Base-by-base conservation (phyloP, 805 yeast genomes). In the Wickerhamiella hasegawae region DNA sequence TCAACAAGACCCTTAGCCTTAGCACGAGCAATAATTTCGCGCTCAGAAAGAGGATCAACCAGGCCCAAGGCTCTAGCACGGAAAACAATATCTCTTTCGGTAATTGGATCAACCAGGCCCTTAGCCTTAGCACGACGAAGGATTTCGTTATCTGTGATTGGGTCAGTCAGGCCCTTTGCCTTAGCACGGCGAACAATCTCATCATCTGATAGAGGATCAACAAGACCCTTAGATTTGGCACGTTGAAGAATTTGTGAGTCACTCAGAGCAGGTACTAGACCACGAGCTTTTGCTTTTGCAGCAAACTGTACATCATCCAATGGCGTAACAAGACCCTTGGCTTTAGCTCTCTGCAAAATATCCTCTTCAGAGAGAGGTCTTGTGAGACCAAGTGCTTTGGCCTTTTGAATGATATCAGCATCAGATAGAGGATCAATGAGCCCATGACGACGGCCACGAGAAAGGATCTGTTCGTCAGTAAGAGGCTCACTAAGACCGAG, bases 401-500 rank as follows among this genome's bases (percentile, higher is more conserved):
- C 59, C 24, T 45, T 45, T 15, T 37, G 20, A 4, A 27, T 19
- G 31, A 38, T 32, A 2, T 37, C 40, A 6, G 21, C 16, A 2
- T 42, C 36, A 3, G 30, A 2, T 4, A 25, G 33, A 4, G 44
- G 44, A 3, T 31, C 37, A 9, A 24, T 29, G 2, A 43, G 34
- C 1, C 48, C 48, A 12, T 34, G 31, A 3, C 22, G 19, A 4
- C 16, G 14, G 5, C 46, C 47, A 17, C 18, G 22, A 3, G 21
- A 4, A 5, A 10, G 11, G 25, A 38, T 19, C 17, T 34, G 21
- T 2, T 23, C 28, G 4, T 33, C 32, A 5, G 23, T 25, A 11
- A 24, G 34, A 16, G 41, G 43, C 10, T 38, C 45, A 10, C 40
- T 46, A 23, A 52, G 34, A 6, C 58, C 57, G 8, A 40, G 37